Percentiles rank a stretch among this genome's conserved stretches.
Evolutionary conservation across 2,329 filamentous ascomycete species (phyloP).

Genomic region (Graphium sp.): DNA sequence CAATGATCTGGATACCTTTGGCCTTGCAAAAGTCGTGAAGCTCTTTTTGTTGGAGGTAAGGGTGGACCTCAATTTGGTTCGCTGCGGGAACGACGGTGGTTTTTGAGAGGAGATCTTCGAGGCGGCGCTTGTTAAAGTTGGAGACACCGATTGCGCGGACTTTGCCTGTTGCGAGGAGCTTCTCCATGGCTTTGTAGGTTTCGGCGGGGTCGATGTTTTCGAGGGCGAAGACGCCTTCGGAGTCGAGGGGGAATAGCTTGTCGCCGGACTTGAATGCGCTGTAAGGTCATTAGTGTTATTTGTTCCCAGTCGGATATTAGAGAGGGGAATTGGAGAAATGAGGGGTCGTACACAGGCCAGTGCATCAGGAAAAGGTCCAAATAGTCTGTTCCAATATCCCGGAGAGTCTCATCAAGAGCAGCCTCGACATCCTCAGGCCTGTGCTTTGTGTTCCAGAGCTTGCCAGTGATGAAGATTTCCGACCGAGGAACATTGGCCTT

Average conservation of each 20-base stretch:
- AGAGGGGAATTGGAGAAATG: neutral
- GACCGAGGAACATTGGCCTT: slow-evolving; percentile 18
- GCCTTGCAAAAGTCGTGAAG: slow-evolving; percentile 37
- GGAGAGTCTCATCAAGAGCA: slow-evolving; percentile 27
- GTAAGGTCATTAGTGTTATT: slow-evolving; percentile 8
- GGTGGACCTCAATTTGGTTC: slow-evolving; percentile 56
- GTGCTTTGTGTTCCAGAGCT: slow-evolving; percentile 43
- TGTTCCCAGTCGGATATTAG: slow-evolving; percentile 14
- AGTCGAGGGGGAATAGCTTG: slow-evolving; percentile 21
- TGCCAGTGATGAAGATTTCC: slow-evolving; percentile 35
- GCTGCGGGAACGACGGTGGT: slow-evolving; percentile 39
- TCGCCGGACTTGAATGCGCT: slow-evolving; percentile 35
- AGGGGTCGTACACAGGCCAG: slow-evolving; percentile 20
- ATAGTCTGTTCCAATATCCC: slow-evolving; percentile 32
- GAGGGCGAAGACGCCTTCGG: slow-evolving; percentile 47
- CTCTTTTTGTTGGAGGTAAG: slow-evolving; percentile 45
- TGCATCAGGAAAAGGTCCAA: slow-evolving; percentile 34
- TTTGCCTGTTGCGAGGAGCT: slow-evolving; percentile 18
- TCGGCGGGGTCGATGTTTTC: slow-evolving; percentile 30
- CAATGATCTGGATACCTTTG: slow-evolving; percentile 42
- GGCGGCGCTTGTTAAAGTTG: slow-evolving; percentile 26
- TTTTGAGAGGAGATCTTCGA: slow-evolving; percentile 26
- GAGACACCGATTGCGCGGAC: slow-evolving; percentile 29
- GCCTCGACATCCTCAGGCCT: slow-evolving; percentile 27
- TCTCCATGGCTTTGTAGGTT: slow-evolving; percentile 21